phyloP scores from a whole-genome alignment of 1,139 yeast species.

The Hemisphaericaspora xylanilytica region DNA sequence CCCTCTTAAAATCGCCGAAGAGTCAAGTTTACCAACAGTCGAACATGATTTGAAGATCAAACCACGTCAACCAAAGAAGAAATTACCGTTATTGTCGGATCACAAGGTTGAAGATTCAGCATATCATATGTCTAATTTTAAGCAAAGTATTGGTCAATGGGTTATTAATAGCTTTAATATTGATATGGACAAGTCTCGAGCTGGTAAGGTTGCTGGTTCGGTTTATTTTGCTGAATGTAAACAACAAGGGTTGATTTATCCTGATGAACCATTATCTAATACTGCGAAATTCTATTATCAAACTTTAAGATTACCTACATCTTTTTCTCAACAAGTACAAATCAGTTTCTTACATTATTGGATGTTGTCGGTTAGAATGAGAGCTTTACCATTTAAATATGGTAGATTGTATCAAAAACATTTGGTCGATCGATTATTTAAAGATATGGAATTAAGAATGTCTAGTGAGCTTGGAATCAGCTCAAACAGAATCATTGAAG shows the following conservation, averaged over 20 bases:
- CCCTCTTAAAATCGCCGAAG: constrained; percentile 46
- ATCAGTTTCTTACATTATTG: constrained; percentile 87
- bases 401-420: constrained; percentile 91
- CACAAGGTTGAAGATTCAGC: constrained; percentile 50
- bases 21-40: constrained; percentile 48
- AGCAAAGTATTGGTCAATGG: constrained; percentile 69
- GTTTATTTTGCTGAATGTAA: constrained; percentile 84
- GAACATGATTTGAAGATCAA: constrained; percentile 39
- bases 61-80: constrained; percentile 42
- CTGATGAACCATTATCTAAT: constrained; percentile 62
- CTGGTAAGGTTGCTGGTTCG: constrained; percentile 94
- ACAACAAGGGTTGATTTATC: constrained; percentile 74
- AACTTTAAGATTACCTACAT: constrained; percentile 74
- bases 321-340: constrained; percentile 95
- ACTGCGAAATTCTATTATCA: constrained; percentile 75
- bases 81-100: constrained; percentile 50
- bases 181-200: constrained; percentile 89
- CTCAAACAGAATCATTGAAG: constrained; percentile 82
- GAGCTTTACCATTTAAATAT: constrained; percentile 89
- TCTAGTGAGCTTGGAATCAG: constrained; percentile 80
- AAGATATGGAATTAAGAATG: constrained; percentile 84
- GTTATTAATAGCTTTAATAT: constrained; percentile 64
- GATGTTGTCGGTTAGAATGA: constrained; percentile 91
- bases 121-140: constrained; percentile 65
- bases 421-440: constrained; percentile 82